phyloP scores from a whole-genome alignment of 495 filamentous ascomycete species.

The Umbilicaria muhlenbergii region DNA sequence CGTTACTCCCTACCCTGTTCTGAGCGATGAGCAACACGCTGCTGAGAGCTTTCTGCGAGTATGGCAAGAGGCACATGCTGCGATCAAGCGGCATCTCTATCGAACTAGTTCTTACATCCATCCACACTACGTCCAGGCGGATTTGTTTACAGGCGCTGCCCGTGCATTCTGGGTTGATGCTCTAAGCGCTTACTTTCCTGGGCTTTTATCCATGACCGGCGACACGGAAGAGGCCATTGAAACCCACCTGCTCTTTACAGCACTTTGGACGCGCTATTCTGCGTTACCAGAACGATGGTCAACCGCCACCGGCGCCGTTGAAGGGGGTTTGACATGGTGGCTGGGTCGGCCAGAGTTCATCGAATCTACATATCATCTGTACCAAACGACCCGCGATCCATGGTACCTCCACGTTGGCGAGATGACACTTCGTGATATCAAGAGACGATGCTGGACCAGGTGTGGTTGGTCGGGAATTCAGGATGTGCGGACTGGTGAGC shows the following conservation, averaged over 20 bases:
- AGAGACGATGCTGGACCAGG: constrained; percentile 76
- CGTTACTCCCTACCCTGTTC: constrained; percentile 33
- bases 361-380: constrained; percentile 87
- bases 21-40: constrained; percentile 46
- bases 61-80: constrained; percentile 73
- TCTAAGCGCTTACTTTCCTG: constrained; percentile 86
- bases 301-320: constrained; percentile 66
- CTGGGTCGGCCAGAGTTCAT: constrained; percentile 90
- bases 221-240: constrained; percentile 81
- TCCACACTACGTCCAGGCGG: constrained; percentile 82
- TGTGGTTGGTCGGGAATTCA: constrained; percentile 96
- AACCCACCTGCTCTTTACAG: constrained; percentile 76
- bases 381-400: constrained; percentile 82
- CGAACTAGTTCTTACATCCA: constrained; percentile 53
- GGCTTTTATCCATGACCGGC: constrained; percentile 72
- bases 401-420: constrained; percentile 95
- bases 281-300: constrained; percentile 93
- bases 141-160: constrained; percentile 67
- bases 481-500: constrained; percentile 77
- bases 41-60: constrained; percentile 63
- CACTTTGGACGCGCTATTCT: constrained; percentile 85
- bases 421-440: constrained; percentile 83
- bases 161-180: constrained; percentile 91
- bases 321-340: constrained; percentile 84
- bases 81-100: constrained; percentile 74